Evolutionary conservation across 345 rosid genomes (phyloP), one percentile per base, ranked within the genome.

Genomic region (Trapa incisa): DNA sequence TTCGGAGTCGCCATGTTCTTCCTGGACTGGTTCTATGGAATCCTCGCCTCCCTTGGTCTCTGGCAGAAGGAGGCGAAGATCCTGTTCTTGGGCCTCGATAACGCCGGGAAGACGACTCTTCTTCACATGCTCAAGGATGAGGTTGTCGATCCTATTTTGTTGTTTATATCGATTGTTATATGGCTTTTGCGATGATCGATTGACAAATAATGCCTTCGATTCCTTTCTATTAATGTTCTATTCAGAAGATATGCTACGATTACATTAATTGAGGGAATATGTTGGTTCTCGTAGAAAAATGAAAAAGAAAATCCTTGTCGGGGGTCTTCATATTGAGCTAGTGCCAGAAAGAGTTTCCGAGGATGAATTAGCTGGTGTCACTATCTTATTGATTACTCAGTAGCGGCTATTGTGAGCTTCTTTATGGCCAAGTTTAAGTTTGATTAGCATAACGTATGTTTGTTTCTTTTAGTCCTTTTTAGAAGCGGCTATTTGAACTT

Each of bases 51-150:
- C 42, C 85, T 89, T 17, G 98, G 98, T n/a, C 73, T 92, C 45
- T 86, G 91, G 94, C 94, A 92, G 73, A 92, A 92, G 66, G 96
- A 92, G 73, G 98, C 98, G 42, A 92, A 92, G 90, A 92, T 92
- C 79, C 76, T 91, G 85, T 91, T 91, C 71, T 72, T 89, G 11
- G 97, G 96, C 43, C 96, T 91, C 65, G 97, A 91, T 77, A 91
- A 89, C 69, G 92, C 97, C 61, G 96, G 97, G 11, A 91, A 91
- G 81, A 89, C 97, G 54, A 91, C 97, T 16, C 70, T 91, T 75
- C 96, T 89, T 73, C 96, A 89, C 81, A 91, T 91, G 97, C 74
- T 91, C 75, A 89, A 89, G 67, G 97, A 91, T 63, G 94, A 91
- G 94, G 97, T 91, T 72, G 12, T 37, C 74, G 50, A 7, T 36